phyloP scores from a whole-genome alignment of 2,329 filamentous ascomycete genomes.

The Thermothelomyces thermophilus region DNA sequence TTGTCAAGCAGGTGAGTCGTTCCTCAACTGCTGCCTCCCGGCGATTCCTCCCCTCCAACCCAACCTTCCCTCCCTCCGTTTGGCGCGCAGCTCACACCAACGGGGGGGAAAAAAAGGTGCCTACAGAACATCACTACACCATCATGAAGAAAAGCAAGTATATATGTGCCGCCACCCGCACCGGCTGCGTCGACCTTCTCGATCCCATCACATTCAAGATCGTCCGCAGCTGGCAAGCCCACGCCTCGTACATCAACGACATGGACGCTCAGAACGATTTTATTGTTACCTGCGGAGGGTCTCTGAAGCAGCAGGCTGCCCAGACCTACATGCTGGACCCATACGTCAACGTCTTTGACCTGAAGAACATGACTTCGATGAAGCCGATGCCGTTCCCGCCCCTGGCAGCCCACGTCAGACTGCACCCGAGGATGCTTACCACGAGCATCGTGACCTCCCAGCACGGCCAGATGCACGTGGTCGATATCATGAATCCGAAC shows the following conservation, averaged over 20 bases:
- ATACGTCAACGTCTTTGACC: slow-evolving; percentile 89
- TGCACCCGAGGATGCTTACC: slow-evolving; percentile 93
- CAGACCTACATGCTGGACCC: slow-evolving; percentile 77
- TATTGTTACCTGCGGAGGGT: slow-evolving; percentile 91
- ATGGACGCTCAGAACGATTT: slow-evolving; percentile 97
- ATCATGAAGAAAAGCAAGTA: slow-evolving; percentile 88
- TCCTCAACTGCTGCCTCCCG: background rate
- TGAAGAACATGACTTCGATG: slow-evolving; percentile 82
- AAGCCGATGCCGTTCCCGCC: slow-evolving; percentile 88
- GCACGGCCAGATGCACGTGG: slow-evolving; percentile 87
- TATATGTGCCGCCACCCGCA: slow-evolving; percentile 84
- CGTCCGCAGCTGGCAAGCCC: slow-evolving; percentile 83
- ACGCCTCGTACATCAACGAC: slow-evolving; percentile 82
- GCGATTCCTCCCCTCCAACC: too few species aligned
- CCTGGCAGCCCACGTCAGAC: slow-evolving; percentile 87
- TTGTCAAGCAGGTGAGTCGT: slow-evolving; percentile 34
- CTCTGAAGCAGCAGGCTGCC: slow-evolving; percentile 65
- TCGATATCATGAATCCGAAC: slow-evolving; percentile 91
- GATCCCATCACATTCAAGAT: slow-evolving; percentile 72
- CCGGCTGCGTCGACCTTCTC: slow-evolving; percentile 76
- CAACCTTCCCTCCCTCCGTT: background rate
- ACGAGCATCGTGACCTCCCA: slow-evolving; percentile 92
- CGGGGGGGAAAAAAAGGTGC: slow-evolving; percentile 49
- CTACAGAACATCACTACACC: slow-evolving; percentile 71
- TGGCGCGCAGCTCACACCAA: slow-evolving; percentile 9